These are phyloP conservation scores for Rhizopogon salebrosus DNA, from an alignment of 768 basidiomycete genomes.

Conservation along the genomic window DNA sequence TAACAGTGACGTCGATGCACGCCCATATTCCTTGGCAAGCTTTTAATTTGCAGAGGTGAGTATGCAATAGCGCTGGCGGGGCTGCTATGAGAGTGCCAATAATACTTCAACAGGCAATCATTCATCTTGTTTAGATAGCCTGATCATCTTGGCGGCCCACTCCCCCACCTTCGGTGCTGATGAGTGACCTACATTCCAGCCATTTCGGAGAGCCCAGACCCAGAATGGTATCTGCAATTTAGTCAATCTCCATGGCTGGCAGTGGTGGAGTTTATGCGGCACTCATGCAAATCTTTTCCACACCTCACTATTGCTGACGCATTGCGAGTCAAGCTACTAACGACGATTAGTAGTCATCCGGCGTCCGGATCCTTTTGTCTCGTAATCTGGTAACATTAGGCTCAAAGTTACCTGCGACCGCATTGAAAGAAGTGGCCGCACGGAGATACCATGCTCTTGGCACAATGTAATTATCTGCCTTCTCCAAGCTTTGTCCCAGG, in stretches of 20 bases:
- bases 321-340: not conserved
- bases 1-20: not conserved
- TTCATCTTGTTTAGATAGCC: not conserved
- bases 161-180: not conserved
- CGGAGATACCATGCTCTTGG: not conserved
- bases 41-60: not conserved
- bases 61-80: not conserved
- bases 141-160: constrained; percentile 2
- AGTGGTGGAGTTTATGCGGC: constrained; percentile 23
- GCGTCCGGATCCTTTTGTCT: not conserved
- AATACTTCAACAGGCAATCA: constrained; percentile 1
- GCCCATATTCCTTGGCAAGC: not conserved
- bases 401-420: not conserved
- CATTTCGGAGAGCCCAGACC: not conserved
- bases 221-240: not conserved
- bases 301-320: not conserved
- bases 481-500: not conserved
- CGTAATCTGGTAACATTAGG: not conserved
- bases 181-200: not conserved
- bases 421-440: not conserved
- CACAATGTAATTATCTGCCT: not conserved
- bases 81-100: not conserved
- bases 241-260: not conserved
- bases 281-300: constrained; percentile 1
- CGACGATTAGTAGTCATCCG: not conserved